phyloP scores from a whole-genome alignment of 2,329 filamentous ascomycete species.

The Septoria linicola region DNA sequence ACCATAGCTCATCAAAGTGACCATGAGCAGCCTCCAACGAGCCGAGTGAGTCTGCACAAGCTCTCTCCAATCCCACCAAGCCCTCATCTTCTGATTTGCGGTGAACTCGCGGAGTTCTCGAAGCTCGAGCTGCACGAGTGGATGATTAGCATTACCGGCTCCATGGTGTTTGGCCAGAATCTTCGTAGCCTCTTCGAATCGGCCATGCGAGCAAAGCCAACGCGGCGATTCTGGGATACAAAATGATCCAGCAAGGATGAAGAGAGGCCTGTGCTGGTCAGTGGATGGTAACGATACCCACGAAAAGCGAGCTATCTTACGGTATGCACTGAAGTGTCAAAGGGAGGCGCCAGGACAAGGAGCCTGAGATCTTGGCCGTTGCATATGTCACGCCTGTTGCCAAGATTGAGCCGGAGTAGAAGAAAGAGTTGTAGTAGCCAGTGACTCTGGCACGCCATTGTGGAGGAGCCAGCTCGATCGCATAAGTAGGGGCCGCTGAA shows the following conservation, averaged over 20 bases:
- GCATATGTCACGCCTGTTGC: slow-evolving; percentile 28
- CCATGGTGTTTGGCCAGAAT: slow-evolving; percentile 21
- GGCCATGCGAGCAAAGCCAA: slow-evolving; percentile 20
- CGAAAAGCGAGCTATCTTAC: neutral
- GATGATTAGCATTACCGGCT: slow-evolving; percentile 16
- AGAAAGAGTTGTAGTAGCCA: slow-evolving; percentile 19
- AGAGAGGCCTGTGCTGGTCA: neutral
- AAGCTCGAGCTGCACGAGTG: slow-evolving; percentile 14
- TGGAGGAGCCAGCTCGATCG: slow-evolving; percentile 22
- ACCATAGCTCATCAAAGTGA: slow-evolving; percentile 14
- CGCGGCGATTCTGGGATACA: slow-evolving; percentile 21
- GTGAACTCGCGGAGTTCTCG: slow-evolving; percentile 21
- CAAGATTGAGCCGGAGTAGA: slow-evolving; percentile 18
- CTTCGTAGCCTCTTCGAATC: slow-evolving; percentile 19
- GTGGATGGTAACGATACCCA: neutral
- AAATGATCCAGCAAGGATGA: slow-evolving; percentile 16
- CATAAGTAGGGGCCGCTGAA: slow-evolving; percentile 19
- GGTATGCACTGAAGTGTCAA: slow-evolving; percentile 26
- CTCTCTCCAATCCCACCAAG: slow-evolving; percentile 18
- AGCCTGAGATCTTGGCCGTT: slow-evolving; percentile 22
- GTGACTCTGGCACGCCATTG: slow-evolving; percentile 21
- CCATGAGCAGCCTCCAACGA: slow-evolving; percentile 16
- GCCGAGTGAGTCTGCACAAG: slow-evolving; percentile 13
- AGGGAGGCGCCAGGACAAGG: slow-evolving; percentile 27
- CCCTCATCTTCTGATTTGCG: slow-evolving; percentile 10